Conservation (phyloP, 1,139 yeast genomes). For the Yamadazyma conglobata region DNA sequence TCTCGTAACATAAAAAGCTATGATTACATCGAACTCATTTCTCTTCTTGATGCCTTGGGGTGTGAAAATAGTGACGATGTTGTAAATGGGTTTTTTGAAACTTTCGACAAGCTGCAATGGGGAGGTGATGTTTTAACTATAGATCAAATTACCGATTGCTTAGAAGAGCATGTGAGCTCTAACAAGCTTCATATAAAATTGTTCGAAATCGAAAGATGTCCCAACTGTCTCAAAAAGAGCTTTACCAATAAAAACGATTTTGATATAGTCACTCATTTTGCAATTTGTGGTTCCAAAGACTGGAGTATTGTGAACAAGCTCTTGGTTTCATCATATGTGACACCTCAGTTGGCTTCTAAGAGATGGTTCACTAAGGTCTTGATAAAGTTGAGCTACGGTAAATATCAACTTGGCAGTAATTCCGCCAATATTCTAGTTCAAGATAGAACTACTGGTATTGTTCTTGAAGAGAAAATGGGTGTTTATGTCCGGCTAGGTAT, state of each 20-base stretch:
- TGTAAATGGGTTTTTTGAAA: slow-evolving; percentile 42
- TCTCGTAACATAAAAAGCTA: slow-evolving; percentile 21
- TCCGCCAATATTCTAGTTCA: slow-evolving; percentile 94
- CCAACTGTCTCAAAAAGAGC: slow-evolving; percentile 67
- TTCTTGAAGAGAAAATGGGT: slow-evolving; percentile 90
- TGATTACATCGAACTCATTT: slow-evolving; percentile 53
- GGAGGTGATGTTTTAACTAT: slow-evolving; percentile 54
- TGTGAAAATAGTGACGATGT: slow-evolving; percentile 51
- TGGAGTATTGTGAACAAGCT: slow-evolving; percentile 70
- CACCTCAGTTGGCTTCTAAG: slow-evolving; percentile 78
- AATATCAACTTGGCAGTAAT: slow-evolving; percentile 81
- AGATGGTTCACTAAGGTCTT: slow-evolving; percentile 85
- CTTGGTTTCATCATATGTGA: slow-evolving; percentile 67
- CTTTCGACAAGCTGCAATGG: slow-evolving; percentile 43
- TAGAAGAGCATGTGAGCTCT: slow-evolving; percentile 35
- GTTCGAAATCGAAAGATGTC: slow-evolving; percentile 66
- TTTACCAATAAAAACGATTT: slow-evolving; percentile 53
- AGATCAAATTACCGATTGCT: slow-evolving; percentile 57
- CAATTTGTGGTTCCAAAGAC: slow-evolving; percentile 78
- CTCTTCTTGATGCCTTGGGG: slow-evolving; percentile 62
- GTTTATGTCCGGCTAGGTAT: slow-evolving; percentile 86
- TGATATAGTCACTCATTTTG: slow-evolving; percentile 81
- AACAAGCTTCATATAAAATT: slow-evolving; percentile 34
- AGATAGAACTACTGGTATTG: slow-evolving; percentile 82
- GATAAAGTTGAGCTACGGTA: slow-evolving; percentile 84